A percentile compares a stretch with the other conserved stretches of the same genome.
Evolutionary conservation across 495 filamentous ascomycete genomes (phyloP).

Genomic region (Lentithecium fluviatile): DNA sequence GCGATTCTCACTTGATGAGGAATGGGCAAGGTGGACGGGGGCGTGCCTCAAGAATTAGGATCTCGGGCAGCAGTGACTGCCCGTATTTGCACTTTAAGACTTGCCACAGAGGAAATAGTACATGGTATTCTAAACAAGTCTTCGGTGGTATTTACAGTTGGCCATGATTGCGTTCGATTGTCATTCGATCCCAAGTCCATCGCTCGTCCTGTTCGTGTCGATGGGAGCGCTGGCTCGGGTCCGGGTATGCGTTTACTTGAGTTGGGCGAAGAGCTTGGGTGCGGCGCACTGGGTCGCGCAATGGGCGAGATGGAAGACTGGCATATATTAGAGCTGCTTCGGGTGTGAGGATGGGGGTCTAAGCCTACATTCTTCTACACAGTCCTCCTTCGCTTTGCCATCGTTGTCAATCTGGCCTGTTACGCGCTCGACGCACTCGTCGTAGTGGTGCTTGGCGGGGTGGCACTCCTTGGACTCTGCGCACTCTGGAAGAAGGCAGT

Average conservation of each 20-base stretch:
- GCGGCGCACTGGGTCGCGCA: conserved; percentile 89
- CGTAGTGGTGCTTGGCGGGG: conserved; percentile 92
- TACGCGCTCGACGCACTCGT: conserved; percentile 95
- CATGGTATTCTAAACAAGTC: conserved; percentile 31
- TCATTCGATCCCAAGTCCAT: background rate
- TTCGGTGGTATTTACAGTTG: conserved; percentile 22
- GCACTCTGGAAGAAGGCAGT: conserved; percentile 65
- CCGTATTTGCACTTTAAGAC: no score
- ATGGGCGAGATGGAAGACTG: conserved; percentile 97
- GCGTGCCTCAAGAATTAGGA: no score
- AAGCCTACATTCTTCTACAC: conserved; percentile 94
- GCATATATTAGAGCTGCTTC: conserved; percentile 6
- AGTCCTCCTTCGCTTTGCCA: conserved; percentile 79
- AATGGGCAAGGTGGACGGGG: no score
- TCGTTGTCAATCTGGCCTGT: conserved; percentile 67
- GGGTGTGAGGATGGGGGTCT: background rate
- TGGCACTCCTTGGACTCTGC: conserved; percentile 77
- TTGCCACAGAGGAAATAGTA: no score
- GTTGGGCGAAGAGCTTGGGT: conserved; percentile 85
- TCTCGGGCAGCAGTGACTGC: no score
- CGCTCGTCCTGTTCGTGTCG: background rate
- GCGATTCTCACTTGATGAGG: no score
- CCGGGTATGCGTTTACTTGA: conserved; percentile 63
- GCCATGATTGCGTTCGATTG: conserved; percentile 7
- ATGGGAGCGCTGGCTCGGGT: background rate